Evolutionary conservation across 2,329 filamentous ascomycete genomes (phyloP).

Genomic region (Beauveria bassiana): DNA sequence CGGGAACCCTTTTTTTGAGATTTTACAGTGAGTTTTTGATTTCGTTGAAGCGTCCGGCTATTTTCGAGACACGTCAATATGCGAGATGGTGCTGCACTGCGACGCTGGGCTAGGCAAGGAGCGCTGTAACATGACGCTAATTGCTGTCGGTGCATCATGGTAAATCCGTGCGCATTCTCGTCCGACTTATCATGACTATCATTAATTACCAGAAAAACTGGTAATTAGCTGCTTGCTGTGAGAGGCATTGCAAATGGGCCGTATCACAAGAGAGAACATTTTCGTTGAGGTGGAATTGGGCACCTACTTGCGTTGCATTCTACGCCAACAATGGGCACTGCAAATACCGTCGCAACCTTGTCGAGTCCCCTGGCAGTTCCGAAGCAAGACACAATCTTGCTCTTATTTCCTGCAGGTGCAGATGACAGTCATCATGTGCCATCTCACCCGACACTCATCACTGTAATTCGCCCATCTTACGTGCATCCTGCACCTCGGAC

Average conservation of each 20-base stretch:
- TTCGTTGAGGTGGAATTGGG: not conserved
- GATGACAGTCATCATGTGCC: no score
- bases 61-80: not conserved
- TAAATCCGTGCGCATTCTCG: not conserved
- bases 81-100: not conserved
- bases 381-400: no score
- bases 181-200: not conserved
- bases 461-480: no score
- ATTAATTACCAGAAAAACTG: not conserved
- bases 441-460: no score
- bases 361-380: not conserved
- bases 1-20: not conserved
- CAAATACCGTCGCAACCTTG: not conserved
- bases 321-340: not conserved
- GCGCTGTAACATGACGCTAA: not conserved
- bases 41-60: not conserved
- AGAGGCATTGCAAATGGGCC: not conserved
- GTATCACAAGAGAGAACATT: not conserved
- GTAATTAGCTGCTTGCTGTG: not conserved
- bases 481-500: no score
- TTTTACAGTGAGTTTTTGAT: no score
- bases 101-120: not conserved
- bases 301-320: not conserved
- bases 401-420: no score
- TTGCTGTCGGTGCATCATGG: not conserved